Conservation (phyloP, 2,329 filamentous ascomycete species). For the Fusarium nematophilum region DNA sequence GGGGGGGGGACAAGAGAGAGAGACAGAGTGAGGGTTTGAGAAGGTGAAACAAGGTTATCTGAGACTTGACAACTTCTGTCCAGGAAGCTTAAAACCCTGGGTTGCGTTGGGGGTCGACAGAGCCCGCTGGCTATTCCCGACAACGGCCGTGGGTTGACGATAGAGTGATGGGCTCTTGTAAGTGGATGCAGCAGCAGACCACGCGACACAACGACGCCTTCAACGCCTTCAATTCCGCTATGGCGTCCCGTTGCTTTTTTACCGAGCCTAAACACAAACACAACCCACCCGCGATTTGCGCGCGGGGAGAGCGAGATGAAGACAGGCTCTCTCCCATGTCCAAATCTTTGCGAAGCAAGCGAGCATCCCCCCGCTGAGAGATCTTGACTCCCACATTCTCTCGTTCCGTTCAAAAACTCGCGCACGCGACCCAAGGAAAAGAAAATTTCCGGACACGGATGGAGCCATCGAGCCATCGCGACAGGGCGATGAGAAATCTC, state of each 20-base stretch:
- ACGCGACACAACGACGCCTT: neutral
- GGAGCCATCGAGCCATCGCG: neutral
- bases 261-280: no score
- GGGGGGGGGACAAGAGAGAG: no score
- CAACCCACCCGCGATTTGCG: neutral
- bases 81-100: no score
- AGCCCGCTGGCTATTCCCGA: neutral
- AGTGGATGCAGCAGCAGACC: neutral
- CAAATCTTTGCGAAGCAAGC: neutral
- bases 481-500: neutral
- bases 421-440: slow-evolving; percentile 23
- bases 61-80: no score
- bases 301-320: neutral
- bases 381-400: slow-evolving; percentile 28
- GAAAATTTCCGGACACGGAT: slow-evolving; percentile 2
- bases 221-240: no score
- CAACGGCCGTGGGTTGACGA: neutral
- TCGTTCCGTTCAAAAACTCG: slow-evolving; percentile 11
- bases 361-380: slow-evolving; percentile 13
- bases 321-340: neutral
- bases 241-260: no score
- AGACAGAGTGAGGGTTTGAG: no score
- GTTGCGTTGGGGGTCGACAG: no score
- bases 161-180: no score
- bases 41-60: no score